Evolutionary conservation across 2,329 filamentous ascomycete genomes (phyloP), one percentile per base, ranked within the genome.

Genomic region (Trichoderma guizhouense): DNA sequence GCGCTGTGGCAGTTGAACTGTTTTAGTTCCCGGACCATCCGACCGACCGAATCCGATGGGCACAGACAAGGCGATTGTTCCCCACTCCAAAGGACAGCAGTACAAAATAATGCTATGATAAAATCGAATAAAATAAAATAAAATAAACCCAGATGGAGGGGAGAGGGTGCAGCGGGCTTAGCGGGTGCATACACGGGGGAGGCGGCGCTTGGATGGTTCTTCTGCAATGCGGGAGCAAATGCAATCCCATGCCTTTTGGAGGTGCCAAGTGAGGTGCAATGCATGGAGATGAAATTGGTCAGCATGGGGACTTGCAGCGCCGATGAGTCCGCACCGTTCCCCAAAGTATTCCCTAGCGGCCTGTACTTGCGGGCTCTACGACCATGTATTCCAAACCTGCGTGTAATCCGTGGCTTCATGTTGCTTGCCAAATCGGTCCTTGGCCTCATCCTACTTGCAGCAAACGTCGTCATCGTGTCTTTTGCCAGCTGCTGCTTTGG

Each of bases 21-120:
- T 63, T 57, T 72, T 74, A 74, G 73, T 68, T 73, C 71, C 73
- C 73, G 73, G 72, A 55, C 72, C 71, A 74, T 74, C 73, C 73
- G 73, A 74, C 72, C 72, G 68, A 53, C 66, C 67, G 64, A 64
- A 63, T 63, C 69, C 68, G 60, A 55, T 55, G 68, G 28, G 60
- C 68, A 57, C 57, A 69, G 26, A 63, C 43, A n/a, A 43, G 43
- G 24, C 57, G 43, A 28, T 43, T 47, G 32, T 51, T 61, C 32
- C 28, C 57, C 71, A 58, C 63, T 58, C 57, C 64, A 68, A 28
- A n/a, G 57, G 21, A 68, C 36, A 32, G 15, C 11, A 53, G 39
- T 43, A n/a, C 43, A 51, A 21, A 51, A 51, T 21, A 21, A 51
- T 51, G 24, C 53, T 34, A 36, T n/a, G 60, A 28, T 21, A 18